Base-by-base conservation (phyloP, 2,329 filamentous ascomycete species). In the Aureobasidium sp. region DNA sequence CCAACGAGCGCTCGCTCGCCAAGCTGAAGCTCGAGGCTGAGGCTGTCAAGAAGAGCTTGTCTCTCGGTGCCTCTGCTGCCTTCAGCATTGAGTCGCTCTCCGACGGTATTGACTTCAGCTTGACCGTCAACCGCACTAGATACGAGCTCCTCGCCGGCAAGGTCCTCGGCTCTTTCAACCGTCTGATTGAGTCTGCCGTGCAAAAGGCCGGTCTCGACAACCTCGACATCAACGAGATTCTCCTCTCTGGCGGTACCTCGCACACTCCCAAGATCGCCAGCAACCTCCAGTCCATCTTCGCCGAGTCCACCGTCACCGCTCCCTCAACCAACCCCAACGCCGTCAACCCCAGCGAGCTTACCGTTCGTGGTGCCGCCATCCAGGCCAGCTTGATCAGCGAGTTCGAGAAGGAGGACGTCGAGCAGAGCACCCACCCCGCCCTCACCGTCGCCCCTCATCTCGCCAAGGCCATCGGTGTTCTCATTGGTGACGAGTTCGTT, bases 371-470 rank as follows among this genome's bases (percentile, higher is more conserved):
- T 71, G 94, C 94, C 63, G 93, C 94, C 33, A 90, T 99, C 68
- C 94, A 99, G 78, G 94, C 94, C 38, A 95, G 87, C 63, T 80
- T 99, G 65, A 90, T 99, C 74, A 86, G 92, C 74, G 93, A 96
- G 75, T 99, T 95, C 75, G 94, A 99, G 69, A 82, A 85, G 67
- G 86, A 90, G 66, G 93, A 97, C 72, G 95, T 99, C 67, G 89
- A 95, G 73, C 92, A 96, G 81, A 95, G 90, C 64, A 95, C 91
- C 50, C 93, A 99, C 79, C 87, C 94, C 57, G 90, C 91, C 71
- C 91, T 99, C 65, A 96, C 93, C 35, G 93, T 92, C 17, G 91
- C 95, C 57, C 90, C 91, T 68, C 94, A 99, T 78, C 86, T 95
- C 64, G 81, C 84, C 68, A 88, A 92, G 71, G 89, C 93, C 64